Conservation (phyloP, 2,329 filamentous ascomycete species). For the Xylaria sp. region DNA sequence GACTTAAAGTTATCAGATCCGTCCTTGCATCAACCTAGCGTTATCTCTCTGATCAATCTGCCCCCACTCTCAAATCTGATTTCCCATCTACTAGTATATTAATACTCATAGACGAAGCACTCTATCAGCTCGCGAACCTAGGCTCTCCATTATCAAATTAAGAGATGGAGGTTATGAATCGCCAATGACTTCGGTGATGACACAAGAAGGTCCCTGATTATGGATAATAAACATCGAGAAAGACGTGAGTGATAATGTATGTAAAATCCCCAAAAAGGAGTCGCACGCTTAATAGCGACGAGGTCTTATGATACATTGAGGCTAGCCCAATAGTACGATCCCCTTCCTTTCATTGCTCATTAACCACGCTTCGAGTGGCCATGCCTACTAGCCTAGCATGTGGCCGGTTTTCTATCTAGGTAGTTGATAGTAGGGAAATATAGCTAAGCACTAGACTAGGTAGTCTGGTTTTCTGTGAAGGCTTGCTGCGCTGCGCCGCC, state of each 20-base stretch:
- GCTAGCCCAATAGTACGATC: neutral
- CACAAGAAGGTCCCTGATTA: neutral
- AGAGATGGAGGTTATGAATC: neutral
- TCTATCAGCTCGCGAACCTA: neutral
- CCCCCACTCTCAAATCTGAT: neutral
- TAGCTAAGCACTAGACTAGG: neutral
- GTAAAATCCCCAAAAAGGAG: too few species aligned
- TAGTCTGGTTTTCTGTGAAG: too few species aligned
- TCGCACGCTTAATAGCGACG: neutral
- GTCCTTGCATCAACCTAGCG: conserved; percentile 6
- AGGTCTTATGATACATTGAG: neutral
- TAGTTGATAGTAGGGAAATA: neutral
- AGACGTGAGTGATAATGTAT: too few species aligned
- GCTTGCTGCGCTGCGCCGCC: too few species aligned
- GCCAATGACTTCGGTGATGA: neutral
- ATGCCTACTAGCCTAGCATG: neutral
- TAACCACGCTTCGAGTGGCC: neutral
- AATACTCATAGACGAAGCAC: neutral
- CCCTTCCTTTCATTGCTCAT: neutral
- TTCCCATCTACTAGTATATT: neutral
- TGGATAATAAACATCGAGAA: neutral
- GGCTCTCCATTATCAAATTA: neutral
- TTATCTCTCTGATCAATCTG: neutral
- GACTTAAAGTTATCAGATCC: conserved; percentile 30
- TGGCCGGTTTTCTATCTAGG: neutral